Evolutionary conservation across 345 rosid species (phyloP), one percentile per base, ranked within the genome.

Genomic region (Brassica incana): DNA sequence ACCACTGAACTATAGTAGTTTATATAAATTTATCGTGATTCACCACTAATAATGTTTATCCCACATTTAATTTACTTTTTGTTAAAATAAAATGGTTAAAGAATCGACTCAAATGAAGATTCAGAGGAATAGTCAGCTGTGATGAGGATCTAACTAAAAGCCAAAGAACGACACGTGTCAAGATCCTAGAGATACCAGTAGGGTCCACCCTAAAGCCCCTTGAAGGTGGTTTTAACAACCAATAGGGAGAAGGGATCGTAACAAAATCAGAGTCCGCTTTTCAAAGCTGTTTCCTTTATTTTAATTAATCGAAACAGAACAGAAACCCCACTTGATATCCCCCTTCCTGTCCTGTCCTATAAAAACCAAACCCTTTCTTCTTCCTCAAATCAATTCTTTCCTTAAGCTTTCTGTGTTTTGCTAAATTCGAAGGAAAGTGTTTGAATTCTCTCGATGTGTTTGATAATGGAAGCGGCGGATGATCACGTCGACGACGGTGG

Each of bases 381-480:
- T 52, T 52, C 58, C 7, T 48, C 58, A 20, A 54, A 54, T 6
- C 61, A 54, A 54, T 54, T 69, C 68, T 2, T 12, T 52, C 58
- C 15, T 2, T 52, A 10, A 10, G 12, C 14, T 8, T 11, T 12
- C 30, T 48, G 16, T 1, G 16, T 48, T 48, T 66, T 14, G 5
- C 32, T 29, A 29, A 29, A 29, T 29, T 29, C 32, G 45, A 0
- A 38, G 45, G 45, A 38, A 38, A 11, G 45, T 8, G 45, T 38
- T 33, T 59, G 5, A 43, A 43, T 10, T 9, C 0, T 29, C 38
- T 38, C 9, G 2, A 87, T 85, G 91, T 75, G 89, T 65, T 70
- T 87, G 74, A 80, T 83, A 2, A 67, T 79, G 56, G 89, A 82
- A 66, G 62, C 59, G 3, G 58, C 20, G 14, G 87, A 63, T 2